Evolutionary conservation across 768 basidiomycete genomes (phyloP).

Genomic region (Leccinellum rugosiceps): DNA sequence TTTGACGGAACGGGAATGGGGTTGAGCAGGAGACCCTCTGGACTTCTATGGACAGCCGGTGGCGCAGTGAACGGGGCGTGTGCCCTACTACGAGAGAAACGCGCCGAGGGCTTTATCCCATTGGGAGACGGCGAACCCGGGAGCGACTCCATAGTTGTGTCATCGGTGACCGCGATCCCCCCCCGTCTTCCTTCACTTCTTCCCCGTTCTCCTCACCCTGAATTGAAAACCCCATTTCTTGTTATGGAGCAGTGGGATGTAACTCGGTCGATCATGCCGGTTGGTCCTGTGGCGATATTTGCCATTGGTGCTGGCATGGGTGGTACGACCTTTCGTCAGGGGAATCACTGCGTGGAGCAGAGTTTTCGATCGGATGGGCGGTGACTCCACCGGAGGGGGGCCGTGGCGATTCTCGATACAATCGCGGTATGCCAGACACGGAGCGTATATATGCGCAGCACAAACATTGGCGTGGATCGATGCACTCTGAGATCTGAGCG

Average conservation of each 20-base stretch:
- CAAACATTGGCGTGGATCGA: neutral
- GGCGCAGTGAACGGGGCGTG: neutral
- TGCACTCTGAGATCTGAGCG: neutral
- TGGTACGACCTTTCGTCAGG: neutral
- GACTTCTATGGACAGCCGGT: slow-evolving; percentile 1
- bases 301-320: slow-evolving; percentile 5
- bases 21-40: neutral
- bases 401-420: slow-evolving; percentile 14
- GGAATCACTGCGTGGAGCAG: neutral
- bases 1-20: neutral
- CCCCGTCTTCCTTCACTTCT: neutral
- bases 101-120: slow-evolving; percentile 11
- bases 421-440: neutral
- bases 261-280: neutral
- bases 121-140: slow-evolving; percentile 4
- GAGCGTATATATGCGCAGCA: neutral
- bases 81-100: neutral
- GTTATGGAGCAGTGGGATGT: neutral
- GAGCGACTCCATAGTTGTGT: neutral
- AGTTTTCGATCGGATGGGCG: neutral
- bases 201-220: neutral
- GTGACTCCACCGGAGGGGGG: slow-evolving; percentile 8
- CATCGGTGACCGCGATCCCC: neutral
- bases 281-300: slow-evolving; percentile 1
- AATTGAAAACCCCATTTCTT: slow-evolving; percentile 2